Percentiles rank a stretch among this genome's conserved stretches.
Conservation (phyloP, 306 rosid genomes). For the Acacia crassicarpa region DNA sequence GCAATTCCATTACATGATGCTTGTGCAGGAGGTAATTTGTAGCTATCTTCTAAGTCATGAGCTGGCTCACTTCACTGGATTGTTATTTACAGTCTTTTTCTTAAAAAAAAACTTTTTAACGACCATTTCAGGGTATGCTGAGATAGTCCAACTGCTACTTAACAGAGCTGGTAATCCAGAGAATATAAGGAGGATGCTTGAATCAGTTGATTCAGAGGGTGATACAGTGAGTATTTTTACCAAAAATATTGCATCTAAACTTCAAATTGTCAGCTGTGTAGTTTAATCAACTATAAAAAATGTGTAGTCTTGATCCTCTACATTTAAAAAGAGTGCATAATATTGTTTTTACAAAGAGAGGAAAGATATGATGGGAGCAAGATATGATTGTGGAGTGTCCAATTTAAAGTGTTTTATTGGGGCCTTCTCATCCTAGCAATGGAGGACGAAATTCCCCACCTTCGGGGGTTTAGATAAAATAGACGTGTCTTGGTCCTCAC, state of each 20-base stretch:
- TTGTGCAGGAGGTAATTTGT: slow-evolving; percentile 82
- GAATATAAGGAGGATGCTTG: slow-evolving; percentile 69
- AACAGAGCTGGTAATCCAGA: slow-evolving; percentile 48
- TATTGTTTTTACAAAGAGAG: not conserved
- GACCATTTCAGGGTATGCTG: slow-evolving; percentile 56
- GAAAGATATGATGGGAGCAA: not conserved
- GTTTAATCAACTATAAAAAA: not conserved
- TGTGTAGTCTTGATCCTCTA: not conserved
- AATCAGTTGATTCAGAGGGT: slow-evolving; percentile 48
- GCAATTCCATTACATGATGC: slow-evolving; percentile 94
- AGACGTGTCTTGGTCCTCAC: not conserved
- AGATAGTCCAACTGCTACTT: slow-evolving; percentile 73
- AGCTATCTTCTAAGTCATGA: not conserved
- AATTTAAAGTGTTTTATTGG: not conserved
- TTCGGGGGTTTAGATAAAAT: not conserved
- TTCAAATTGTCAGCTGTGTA: slow-evolving; percentile 1
- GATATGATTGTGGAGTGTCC: not conserved
- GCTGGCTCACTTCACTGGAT: not conserved
- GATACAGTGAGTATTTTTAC: slow-evolving; percentile 49
- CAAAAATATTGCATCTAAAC: slow-evolving; percentile 3
- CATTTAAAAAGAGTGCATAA: not conserved
- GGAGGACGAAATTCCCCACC: not conserved
- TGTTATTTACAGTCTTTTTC: not conserved
- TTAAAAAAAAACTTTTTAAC: not conserved
- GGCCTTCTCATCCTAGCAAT: not conserved